Evolutionary conservation across 352 stramenopile genomes (phyloP).

Genomic region (Elongisporangium undulatum): DNA sequence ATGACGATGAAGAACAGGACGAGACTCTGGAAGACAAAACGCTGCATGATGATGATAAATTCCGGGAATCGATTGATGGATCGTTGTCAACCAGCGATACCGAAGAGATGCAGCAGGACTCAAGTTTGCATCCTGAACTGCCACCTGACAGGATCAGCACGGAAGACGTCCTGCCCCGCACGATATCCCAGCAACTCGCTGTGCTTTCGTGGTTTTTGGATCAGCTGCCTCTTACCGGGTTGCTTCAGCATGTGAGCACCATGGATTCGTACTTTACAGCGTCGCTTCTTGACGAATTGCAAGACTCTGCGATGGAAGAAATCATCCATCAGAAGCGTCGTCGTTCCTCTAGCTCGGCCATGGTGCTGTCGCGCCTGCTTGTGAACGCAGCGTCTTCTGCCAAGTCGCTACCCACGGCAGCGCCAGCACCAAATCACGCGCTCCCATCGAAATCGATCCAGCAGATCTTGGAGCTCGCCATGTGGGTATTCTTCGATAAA

Average conservation of each 20-base stretch:
- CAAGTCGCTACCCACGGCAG: neutral
- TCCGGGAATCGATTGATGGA: too few species aligned
- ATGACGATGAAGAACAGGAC: too few species aligned
- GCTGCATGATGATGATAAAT: too few species aligned
- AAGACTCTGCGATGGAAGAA: neutral
- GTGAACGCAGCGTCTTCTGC: too few species aligned
- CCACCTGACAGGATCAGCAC: too few species aligned
- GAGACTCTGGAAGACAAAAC: too few species aligned
- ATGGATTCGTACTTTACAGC: neutral
- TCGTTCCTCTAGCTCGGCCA: too few species aligned
- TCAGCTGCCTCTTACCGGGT: neutral
- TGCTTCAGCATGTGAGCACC: neutral
- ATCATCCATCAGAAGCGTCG: neutral
- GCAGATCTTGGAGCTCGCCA: neutral
- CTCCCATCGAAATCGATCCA: neutral
- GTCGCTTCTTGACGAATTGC: neutral
- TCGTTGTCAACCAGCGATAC: too few species aligned
- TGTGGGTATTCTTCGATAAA: neutral
- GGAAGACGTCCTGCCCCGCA: neutral
- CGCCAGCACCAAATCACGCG: too few species aligned
- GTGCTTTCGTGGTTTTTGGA: neutral
- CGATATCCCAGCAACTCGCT: neutral
- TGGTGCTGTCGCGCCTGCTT: too few species aligned
- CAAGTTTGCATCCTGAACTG: too few species aligned
- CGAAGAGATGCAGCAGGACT: too few species aligned